These are phyloP conservation scores for Sporothrix phasma DNA, from an alignment of 2,329 filamentous ascomycete genomes.

Conservation along the genomic window DNA sequence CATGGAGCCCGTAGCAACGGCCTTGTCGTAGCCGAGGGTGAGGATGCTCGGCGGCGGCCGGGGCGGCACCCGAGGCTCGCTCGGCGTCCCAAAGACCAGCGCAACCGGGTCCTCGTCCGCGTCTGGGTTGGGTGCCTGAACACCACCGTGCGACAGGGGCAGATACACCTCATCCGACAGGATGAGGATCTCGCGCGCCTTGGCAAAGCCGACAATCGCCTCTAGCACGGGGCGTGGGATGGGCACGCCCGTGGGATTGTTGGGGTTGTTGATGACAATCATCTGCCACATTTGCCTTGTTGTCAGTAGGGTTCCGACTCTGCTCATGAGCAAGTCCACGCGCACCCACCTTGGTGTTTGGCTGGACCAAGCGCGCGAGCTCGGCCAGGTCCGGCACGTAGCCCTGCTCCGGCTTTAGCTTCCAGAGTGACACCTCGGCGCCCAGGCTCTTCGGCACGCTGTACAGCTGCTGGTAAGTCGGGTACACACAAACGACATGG, in stretches of 20 bases:
- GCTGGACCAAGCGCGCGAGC: conserved; percentile 52
- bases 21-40: conserved; percentile 60
- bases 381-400: conserved; percentile 60
- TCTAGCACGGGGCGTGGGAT: conserved; percentile 53
- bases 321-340: background rate
- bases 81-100: background rate
- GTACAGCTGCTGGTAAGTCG: conserved; percentile 80
- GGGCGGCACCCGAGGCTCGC: background rate
- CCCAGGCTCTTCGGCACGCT: conserved; percentile 63
- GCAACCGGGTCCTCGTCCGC: conserved; percentile 22
- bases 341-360: conserved; percentile 58
- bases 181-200: conserved; percentile 52
- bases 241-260: conserved; percentile 70
- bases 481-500: conserved; percentile 78
- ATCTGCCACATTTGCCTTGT: no score
- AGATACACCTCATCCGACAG: conserved; percentile 76
- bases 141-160: conserved; percentile 62
- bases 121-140: conserved; percentile 29
- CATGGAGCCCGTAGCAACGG: conserved; percentile 67
- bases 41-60: conserved; percentile 56
- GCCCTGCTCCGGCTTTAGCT: conserved; percentile 50
- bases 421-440: conserved; percentile 70
- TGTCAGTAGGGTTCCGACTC: background rate
- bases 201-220: conserved; percentile 53
- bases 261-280: conserved; percentile 58